Base-by-base conservation (phyloP, 768 basidiomycete genomes). In the Kwoniella sp. region DNA sequence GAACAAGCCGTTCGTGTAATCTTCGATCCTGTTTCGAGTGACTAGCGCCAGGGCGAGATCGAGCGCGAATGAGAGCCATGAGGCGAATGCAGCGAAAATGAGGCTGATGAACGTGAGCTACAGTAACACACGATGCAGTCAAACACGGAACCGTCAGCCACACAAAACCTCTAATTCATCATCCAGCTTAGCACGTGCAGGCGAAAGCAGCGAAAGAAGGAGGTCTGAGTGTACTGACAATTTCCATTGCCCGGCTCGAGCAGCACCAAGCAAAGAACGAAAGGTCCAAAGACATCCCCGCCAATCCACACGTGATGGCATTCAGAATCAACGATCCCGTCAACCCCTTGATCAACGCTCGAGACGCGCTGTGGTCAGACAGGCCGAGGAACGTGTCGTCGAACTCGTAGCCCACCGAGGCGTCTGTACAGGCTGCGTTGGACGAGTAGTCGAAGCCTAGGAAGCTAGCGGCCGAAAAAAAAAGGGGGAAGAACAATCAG, bases 321-420 rank as follows among this genome's bases (percentile, higher is more conserved):
- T 78, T 78, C n/a, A 78, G 13, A 26, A 78, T 50, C 45, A 78
- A 58, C 9, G 57, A 47, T 1, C 74, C 72, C 0, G 74, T 45
- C 4, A 78, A 23, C 2, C 70, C 67, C 53, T 69, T 72, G 37
- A 62, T 50, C 20, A 73, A 51, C 11, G 69, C 53, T 26, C 23
- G 50, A 0, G 38, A 57, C 9, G 61, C 23, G 23, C 64, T 30
- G 67, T 52, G 50, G 64, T 83, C 84, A 22, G 86, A 77, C 28
- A 82, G 82, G 51, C 77, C 73, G 37, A 85, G 83, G 22, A 88
- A 81, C 30, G 75, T 83, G 54, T 79, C 71, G 77, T 87, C 87
- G 34, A 92, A 83, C 20, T 82, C 82, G 75, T 92, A 93, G 2
- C 91, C 90, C 1, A 92, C 84, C 60, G 82, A 78, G 2, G 89